Conservation (phyloP, 208 protist species). For the Leishmania arabica region DNA sequence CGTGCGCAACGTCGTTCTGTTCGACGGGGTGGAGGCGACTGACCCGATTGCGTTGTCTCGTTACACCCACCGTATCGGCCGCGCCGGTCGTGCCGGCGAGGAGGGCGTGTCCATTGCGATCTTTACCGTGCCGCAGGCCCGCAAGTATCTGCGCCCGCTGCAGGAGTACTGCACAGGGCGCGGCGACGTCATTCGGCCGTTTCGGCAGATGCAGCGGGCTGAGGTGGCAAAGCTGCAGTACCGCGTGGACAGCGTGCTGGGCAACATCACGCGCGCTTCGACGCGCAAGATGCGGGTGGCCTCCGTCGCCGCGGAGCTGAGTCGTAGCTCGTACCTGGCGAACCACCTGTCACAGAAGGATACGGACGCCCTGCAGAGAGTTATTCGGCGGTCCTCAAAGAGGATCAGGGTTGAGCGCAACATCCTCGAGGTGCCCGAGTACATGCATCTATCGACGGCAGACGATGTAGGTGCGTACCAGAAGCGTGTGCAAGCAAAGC, state of each 20-base stretch:
- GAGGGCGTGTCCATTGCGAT: slow-evolving; percentile 92
- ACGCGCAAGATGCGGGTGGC: slow-evolving; percentile 83
- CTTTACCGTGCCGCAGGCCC: slow-evolving; percentile 74
- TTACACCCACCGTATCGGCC: slow-evolving; percentile 97
- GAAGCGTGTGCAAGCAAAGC: slow-evolving; percentile 67
- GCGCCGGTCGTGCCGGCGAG: slow-evolving; percentile 90
- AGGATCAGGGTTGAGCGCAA: slow-evolving; percentile 85
- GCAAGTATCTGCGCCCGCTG: slow-evolving; percentile 54
- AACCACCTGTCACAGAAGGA: slow-evolving; percentile 92
- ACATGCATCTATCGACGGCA: slow-evolving; percentile 77
- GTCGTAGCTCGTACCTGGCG: slow-evolving; percentile 88
- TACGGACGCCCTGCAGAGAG: slow-evolving; percentile 74
- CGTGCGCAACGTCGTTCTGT: slow-evolving; percentile 96
- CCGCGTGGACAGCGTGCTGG: slow-evolving; percentile 81
- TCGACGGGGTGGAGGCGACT: slow-evolving; percentile 94
- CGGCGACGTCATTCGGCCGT: slow-evolving; percentile 55
- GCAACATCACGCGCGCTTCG: slow-evolving; percentile 72
- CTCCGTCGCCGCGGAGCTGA: slow-evolving; percentile 85
- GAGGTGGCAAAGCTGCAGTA: slow-evolving; percentile 86
- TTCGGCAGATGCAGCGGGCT: slow-evolving; percentile 76
- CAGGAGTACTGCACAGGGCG: slow-evolving; percentile 58
- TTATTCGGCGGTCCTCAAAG: slow-evolving; percentile 82
- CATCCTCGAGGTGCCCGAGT: slow-evolving; percentile 88
- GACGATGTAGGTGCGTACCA: slow-evolving; percentile 76
- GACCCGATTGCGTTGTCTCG: slow-evolving; percentile 78